These are phyloP conservation scores for Mentha longifolia DNA, from an alignment of 257 asterid species.

Conservation along the genomic window DNA sequence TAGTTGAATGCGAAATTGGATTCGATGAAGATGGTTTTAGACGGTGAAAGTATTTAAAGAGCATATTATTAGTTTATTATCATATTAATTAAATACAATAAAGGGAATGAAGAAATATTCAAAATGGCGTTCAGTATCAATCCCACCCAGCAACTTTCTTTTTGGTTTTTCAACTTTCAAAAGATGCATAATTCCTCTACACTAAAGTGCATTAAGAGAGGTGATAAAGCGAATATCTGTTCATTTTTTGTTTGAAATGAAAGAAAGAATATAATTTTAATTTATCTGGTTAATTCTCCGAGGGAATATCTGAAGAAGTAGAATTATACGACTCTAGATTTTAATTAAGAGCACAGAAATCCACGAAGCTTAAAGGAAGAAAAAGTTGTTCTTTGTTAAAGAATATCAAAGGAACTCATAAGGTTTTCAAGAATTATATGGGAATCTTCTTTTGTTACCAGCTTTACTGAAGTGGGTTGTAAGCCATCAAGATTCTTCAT, in stretches of 20 bases:
- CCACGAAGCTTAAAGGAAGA: conserved; percentile 55
- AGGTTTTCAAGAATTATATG: too few species aligned
- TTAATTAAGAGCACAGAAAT: conserved; percentile 46
- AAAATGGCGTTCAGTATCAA: conserved; percentile 65
- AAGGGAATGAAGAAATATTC: conserved; percentile 58
- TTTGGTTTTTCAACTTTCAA: conserved; percentile 57
- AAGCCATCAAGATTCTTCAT: conserved; percentile 75
- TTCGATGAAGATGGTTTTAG: conserved; percentile 40
- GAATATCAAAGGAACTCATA: conserved; percentile 50
- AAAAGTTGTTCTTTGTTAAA: conserved; percentile 48
- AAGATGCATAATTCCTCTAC: conserved; percentile 73
- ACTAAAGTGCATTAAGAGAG: conserved; percentile 41
- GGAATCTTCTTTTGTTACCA: conserved; percentile 89
- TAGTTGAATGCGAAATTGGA: conserved; percentile 41
- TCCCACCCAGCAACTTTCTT: conserved; percentile 55
- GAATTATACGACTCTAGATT: conserved; percentile 65
- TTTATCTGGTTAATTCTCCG: conserved; percentile 28
- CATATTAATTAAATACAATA: conserved; percentile 21
- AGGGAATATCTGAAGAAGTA: conserved; percentile 74
- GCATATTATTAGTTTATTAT: conserved; percentile 31
- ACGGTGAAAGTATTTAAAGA: conserved; percentile 14
- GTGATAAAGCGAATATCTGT: conserved; percentile 61
- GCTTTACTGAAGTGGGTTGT: conserved; percentile 86
- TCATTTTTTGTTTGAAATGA: conserved; percentile 45
- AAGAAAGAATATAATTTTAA: conserved; percentile 41